A percentile compares a stretch with the other conserved stretches of the same genome.
Conservation (phyloP, 2,329 filamentous ascomycete genomes). For the Epichloe typhina region DNA sequence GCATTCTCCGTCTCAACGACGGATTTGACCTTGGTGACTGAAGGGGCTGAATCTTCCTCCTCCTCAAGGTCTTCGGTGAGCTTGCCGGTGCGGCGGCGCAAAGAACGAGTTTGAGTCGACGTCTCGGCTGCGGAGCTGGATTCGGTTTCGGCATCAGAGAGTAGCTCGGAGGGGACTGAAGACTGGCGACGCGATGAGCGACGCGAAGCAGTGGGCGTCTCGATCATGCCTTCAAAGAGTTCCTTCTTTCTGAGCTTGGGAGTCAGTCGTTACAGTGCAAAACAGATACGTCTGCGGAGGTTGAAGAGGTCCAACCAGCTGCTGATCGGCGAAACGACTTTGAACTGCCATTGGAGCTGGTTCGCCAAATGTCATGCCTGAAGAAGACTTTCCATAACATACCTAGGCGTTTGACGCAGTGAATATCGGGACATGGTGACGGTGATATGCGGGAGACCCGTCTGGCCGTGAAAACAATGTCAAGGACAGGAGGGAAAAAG, state of each 20-base stretch:
- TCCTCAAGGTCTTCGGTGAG: slow-evolving; percentile 38
- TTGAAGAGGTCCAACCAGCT: background rate
- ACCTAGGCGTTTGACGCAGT: slow-evolving; percentile 19
- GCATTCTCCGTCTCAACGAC: slow-evolving; percentile 11
- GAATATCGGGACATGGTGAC: slow-evolving; percentile 16
- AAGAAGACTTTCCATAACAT: slow-evolving; percentile 2
- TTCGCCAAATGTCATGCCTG: background rate
- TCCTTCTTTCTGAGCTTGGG: slow-evolving; percentile 39
- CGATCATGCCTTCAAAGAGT: slow-evolving; percentile 47
- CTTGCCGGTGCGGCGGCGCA: slow-evolving; percentile 35
- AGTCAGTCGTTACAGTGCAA: slow-evolving; percentile 2
- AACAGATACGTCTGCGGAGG: background rate
- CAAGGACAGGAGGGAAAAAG: background rate
- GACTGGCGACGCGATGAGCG: slow-evolving; percentile 38
- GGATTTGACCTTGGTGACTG: slow-evolving; percentile 19
- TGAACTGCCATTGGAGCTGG: background rate
- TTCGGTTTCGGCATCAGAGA: slow-evolving; percentile 35
- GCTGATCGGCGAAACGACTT: background rate
- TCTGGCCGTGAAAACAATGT: background rate
- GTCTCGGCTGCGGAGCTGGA: slow-evolving; percentile 34
- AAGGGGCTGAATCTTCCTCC: slow-evolving; percentile 21
- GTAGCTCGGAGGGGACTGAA: slow-evolving; percentile 28
- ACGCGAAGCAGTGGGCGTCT: slow-evolving; percentile 31
- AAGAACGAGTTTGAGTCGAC: slow-evolving; percentile 19
- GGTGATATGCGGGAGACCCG: background rate